A percentile compares a stretch with the other conserved stretches of the same genome.
These are phyloP conservation scores for Maudiozyma saulgeensis DNA, from an alignment of 805 yeast species.

Conservation along the genomic window DNA sequence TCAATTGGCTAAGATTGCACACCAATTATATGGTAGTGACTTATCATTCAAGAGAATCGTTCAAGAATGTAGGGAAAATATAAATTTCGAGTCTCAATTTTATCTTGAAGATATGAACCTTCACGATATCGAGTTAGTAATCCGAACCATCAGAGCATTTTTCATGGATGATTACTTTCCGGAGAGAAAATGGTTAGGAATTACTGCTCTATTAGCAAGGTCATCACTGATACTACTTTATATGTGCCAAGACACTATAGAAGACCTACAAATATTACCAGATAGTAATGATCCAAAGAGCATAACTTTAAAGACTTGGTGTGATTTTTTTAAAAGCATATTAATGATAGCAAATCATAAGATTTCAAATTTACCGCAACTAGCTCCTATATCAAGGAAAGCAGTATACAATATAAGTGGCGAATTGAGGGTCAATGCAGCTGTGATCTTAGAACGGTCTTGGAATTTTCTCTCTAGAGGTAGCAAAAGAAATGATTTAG, in stretches of 20 bases:
- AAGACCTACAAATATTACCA: slow-evolving; percentile 43
- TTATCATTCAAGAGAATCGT: slow-evolving; percentile 38
- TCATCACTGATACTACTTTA: slow-evolving; percentile 46
- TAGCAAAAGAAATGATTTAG: slow-evolving; percentile 42
- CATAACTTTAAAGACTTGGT: slow-evolving; percentile 47
- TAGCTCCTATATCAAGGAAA: slow-evolving; percentile 62
- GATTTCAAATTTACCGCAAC: slow-evolving; percentile 59
- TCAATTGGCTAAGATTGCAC: slow-evolving; percentile 43
- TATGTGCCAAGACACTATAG: slow-evolving; percentile 42
- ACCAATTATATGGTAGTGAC: slow-evolving; percentile 30
- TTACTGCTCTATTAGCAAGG: slow-evolving; percentile 49
- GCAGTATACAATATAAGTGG: slow-evolving; percentile 59
- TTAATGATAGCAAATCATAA: slow-evolving; percentile 54
- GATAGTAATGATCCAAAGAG: slow-evolving; percentile 10
- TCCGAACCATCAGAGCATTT: slow-evolving; percentile 42
- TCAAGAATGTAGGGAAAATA: slow-evolving; percentile 28
- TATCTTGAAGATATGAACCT: slow-evolving; percentile 34
- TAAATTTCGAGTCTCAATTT: slow-evolving; percentile 34
- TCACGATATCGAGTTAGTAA: slow-evolving; percentile 35
- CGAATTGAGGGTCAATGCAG: slow-evolving; percentile 51
- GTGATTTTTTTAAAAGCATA: slow-evolving; percentile 48
- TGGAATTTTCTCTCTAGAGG: slow-evolving; percentile 73
- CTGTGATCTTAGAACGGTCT: slow-evolving; percentile 43
- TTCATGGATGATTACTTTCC: slow-evolving; percentile 55
- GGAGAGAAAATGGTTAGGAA: slow-evolving; percentile 61